Percentiles rank a stretch among this genome's conserved stretches.
These are phyloP conservation scores for Pythium dissimile DNA, from an alignment of 352 stramenopile genomes.

Conservation along the genomic window DNA sequence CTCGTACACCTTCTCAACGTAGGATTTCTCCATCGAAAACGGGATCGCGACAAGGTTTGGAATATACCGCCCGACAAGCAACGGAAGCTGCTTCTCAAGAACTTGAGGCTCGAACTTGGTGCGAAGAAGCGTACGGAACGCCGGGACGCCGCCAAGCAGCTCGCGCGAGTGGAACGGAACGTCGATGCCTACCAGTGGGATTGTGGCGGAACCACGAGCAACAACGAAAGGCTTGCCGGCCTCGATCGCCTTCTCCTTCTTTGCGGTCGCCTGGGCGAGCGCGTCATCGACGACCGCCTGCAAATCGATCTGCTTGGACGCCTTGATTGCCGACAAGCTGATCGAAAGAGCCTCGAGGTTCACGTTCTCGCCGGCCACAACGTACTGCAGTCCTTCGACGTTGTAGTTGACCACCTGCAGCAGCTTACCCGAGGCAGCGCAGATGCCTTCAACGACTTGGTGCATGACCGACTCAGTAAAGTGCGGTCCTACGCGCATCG, in stretches of 20 bases:
- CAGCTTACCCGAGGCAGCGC: slow-evolving; percentile 55
- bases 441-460: slow-evolving; percentile 67
- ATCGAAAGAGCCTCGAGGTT: slow-evolving; percentile 80
- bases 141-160: slow-evolving; percentile 74
- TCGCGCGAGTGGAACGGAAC: slow-evolving; percentile 88
- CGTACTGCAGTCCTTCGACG: slow-evolving; percentile 80
- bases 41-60: slow-evolving; percentile 81
- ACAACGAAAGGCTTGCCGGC: slow-evolving; percentile 59
- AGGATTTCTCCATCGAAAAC: slow-evolving; percentile 73
- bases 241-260: slow-evolving; percentile 58
- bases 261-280: slow-evolving; percentile 45
- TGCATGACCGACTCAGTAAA: slow-evolving; percentile 72
- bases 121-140: slow-evolving; percentile 70
- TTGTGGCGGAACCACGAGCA: slow-evolving; percentile 68
- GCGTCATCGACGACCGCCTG: slow-evolving; percentile 51
- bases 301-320: slow-evolving; percentile 30
- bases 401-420: slow-evolving; percentile 90
- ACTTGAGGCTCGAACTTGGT: slow-evolving; percentile 70
- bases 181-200: slow-evolving; percentile 85
- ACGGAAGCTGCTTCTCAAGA: slow-evolving; percentile 60
- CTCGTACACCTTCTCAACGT: slow-evolving; percentile 71
- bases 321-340: slow-evolving; percentile 48
- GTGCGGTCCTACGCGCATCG: slow-evolving; percentile 60
- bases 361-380: slow-evolving; percentile 77
- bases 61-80: slow-evolving; percentile 80